A percentile compares a stretch with the other conserved stretches of the same genome.
phyloP scores from a whole-genome alignment of 2,329 filamentous ascomycete species.

The Macrophomina pseudophaseolina region DNA sequence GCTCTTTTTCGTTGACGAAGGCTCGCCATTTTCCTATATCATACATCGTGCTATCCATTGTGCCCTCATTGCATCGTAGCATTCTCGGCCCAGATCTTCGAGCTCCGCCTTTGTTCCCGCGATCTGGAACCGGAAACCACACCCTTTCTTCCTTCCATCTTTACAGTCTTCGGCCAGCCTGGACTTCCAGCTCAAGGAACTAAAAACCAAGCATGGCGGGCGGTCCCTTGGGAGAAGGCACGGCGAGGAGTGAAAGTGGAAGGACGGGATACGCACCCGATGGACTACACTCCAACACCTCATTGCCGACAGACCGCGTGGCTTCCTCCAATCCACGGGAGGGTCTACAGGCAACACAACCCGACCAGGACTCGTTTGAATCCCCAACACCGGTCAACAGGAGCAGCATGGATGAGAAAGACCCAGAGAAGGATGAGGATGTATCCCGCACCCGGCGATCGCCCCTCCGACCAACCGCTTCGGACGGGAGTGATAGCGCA shows the following conservation, averaged over 20 bases:
- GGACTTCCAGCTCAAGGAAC: background rate
- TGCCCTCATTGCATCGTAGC: too few species aligned
- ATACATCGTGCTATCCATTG: too few species aligned
- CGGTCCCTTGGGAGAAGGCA: background rate
- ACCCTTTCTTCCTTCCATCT: too few species aligned
- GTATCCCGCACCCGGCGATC: background rate
- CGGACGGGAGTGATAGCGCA: background rate
- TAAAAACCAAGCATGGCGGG: background rate
- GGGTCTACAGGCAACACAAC: too few species aligned
- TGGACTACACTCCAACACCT: background rate
- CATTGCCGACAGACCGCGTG: background rate
- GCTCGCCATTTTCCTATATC: too few species aligned
- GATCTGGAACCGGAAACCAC: too few species aligned
- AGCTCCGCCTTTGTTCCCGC: too few species aligned
- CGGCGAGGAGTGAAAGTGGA: background rate
- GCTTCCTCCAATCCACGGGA: background rate
- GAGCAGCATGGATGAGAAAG: constrained; percentile 18
- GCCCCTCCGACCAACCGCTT: background rate
- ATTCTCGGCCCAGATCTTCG: too few species aligned
- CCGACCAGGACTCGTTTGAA: background rate
- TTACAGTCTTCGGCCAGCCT: too few species aligned
- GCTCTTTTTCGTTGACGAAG: background rate
- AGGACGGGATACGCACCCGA: background rate
- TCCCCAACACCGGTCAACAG: background rate
- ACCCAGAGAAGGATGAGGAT: background rate